These are phyloP conservation scores for Leishmania aethiopica DNA, from an alignment of 208 protist species.

Conservation along the genomic window DNA sequence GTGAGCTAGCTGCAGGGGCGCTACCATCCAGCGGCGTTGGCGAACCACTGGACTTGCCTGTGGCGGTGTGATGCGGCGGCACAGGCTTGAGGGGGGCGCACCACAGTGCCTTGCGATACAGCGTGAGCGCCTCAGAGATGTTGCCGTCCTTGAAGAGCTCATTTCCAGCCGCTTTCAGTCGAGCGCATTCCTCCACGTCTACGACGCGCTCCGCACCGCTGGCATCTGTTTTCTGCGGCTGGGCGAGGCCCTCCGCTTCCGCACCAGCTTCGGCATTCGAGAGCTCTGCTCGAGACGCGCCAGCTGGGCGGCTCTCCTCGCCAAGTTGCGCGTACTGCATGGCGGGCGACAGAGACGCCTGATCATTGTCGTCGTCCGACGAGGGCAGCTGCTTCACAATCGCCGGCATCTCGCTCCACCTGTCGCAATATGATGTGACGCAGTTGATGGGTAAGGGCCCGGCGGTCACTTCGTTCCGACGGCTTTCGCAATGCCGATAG, in stretches of 20 bases:
- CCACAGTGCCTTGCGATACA: slow-evolving; percentile 70
- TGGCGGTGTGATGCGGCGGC: slow-evolving; percentile 12
- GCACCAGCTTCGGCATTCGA: background rate
- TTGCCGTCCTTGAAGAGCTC: slow-evolving; percentile 51
- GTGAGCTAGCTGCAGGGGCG: background rate
- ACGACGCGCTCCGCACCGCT: slow-evolving; percentile 19
- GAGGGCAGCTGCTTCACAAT: slow-evolving; percentile 29
- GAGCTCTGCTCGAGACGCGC: background rate
- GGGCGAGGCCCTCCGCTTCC: background rate
- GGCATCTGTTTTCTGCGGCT: background rate
- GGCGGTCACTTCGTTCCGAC: background rate
- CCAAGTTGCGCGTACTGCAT: background rate
- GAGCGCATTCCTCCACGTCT: slow-evolving; percentile 57
- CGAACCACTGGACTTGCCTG: background rate
- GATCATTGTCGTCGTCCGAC: slow-evolving; percentile 17
- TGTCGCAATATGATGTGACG: background rate
- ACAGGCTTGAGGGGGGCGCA: slow-evolving; percentile 66
- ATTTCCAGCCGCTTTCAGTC: slow-evolving; percentile 78
- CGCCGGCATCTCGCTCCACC: slow-evolving; percentile 19
- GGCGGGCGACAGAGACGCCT: background rate
- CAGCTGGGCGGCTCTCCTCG: background rate
- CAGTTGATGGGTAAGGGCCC: background rate
- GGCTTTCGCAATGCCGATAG: background rate
- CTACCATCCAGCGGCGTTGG: background rate
- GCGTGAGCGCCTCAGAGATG: slow-evolving; percentile 65